Evolutionary conservation across 140 eudicot genomes (phyloP).

Genomic region (Senecio squalidus): DNA sequence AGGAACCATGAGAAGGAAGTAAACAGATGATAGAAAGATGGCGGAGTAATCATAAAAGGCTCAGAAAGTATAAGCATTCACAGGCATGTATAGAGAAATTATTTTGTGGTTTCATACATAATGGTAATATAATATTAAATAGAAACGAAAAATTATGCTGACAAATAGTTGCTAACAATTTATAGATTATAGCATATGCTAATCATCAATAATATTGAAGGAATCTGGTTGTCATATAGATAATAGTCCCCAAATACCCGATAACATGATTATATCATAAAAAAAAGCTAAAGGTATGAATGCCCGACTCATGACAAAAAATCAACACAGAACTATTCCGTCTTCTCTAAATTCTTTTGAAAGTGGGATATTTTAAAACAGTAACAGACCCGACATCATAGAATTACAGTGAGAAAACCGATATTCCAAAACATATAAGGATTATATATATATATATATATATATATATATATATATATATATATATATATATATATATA

Average conservation of each 20-base stretch:
- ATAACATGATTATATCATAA: not conserved
- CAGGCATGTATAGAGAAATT: not conserved
- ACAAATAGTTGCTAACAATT: not conserved
- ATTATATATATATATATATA: no score
- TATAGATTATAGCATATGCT: not conserved
- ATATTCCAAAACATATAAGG: no score
- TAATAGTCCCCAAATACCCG: slow-evolving; percentile 5
- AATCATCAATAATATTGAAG: not conserved
- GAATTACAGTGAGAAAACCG: not conserved
- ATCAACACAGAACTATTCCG: not conserved
- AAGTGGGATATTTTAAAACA: not conserved
- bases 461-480: no score
- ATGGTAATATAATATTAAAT: no score
- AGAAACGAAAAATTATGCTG: no score
- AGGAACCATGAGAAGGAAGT: not conserved
- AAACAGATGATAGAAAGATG: not conserved
- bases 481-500: no score
- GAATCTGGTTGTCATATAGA: not conserved
- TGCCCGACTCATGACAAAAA: not conserved
- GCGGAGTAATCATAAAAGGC: not conserved
- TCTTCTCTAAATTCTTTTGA: not conserved
- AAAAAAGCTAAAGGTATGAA: slow-evolving; percentile 1
- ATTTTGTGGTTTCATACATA: not conserved
- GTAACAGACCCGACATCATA: not conserved
- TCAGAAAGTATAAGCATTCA: slow-evolving; percentile 8